Percentiles rank a stretch among this genome's conserved stretches.
Evolutionary conservation across 805 yeast genomes (phyloP).

Genomic region (Kuraishia hungarica): DNA sequence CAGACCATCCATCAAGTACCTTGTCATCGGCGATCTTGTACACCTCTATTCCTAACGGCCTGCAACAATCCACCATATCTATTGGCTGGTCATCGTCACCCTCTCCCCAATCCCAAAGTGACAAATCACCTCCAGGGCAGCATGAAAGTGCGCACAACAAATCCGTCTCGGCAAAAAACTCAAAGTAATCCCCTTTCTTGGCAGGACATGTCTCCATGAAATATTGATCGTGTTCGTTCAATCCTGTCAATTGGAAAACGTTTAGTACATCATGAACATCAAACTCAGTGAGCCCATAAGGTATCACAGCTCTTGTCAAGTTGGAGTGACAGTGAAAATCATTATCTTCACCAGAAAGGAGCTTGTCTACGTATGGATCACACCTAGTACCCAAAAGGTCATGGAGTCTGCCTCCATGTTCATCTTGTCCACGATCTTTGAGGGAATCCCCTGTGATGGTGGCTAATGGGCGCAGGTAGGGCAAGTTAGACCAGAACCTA

Average conservation of each 20-base stretch:
- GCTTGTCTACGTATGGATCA: conserved; percentile 60
- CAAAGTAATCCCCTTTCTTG: conserved; percentile 48
- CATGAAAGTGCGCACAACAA: conserved; percentile 55
- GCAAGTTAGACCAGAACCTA: conserved; percentile 57
- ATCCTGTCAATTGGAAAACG: conserved; percentile 63
- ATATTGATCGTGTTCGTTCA: conserved; percentile 56
- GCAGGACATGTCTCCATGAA: conserved; percentile 69
- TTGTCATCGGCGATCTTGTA: conserved; percentile 39
- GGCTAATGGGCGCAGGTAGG: conserved; percentile 55
- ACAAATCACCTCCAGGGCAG: conserved; percentile 65
- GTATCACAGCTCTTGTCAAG: conserved; percentile 48
- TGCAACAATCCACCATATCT: conserved; percentile 53
- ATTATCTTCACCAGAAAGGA: conserved; percentile 55
- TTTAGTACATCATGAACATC: conserved; percentile 65
- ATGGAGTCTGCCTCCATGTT: conserved; percentile 59
- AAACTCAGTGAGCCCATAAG: conserved; percentile 52
- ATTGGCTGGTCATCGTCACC: conserved; percentile 33
- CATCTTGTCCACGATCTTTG: conserved; percentile 45
- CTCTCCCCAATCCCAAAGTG: conserved; percentile 69
- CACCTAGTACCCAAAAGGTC: conserved; percentile 63
- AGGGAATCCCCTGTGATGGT: conserved; percentile 58
- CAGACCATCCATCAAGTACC: conserved; percentile 39
- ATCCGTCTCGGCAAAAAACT: conserved; percentile 60
- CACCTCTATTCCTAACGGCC: conserved; percentile 57
- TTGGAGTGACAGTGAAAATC: conserved; percentile 65